Evolutionary conservation across 2,329 filamentous ascomycete species (phyloP), one percentile per base, ranked within the genome.

Genomic region (Neonectria punicea): DNA sequence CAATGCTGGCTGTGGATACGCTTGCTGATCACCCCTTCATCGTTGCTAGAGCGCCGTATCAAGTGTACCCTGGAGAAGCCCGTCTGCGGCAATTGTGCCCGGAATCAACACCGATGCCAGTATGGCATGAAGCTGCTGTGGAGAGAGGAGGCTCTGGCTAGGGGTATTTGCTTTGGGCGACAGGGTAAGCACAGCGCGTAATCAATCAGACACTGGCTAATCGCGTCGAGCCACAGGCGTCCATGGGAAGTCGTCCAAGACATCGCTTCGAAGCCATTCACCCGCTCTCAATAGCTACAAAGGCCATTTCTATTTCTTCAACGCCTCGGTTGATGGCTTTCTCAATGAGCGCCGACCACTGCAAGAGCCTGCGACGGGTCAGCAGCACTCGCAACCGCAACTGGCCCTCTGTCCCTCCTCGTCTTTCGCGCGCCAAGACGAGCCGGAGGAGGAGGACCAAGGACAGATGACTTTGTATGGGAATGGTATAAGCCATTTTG

Each of bases 101-200:
- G 60, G 5, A 43, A 30, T 25, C 32, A 53, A 25, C 60, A 62
- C 30, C 20, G 13, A n/a, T 62, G 60, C 53, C 44, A 58, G 46
- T 62, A 62, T 6, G 60, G 60, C 22, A 13, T 62, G 10, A 62
- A 62, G 60, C 36, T 62, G 9, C 5, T 58, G 60, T 62, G 60
- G 60, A 62, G 60, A 53, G 60, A 62, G 41, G 60, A 62, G 53
- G 60, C 60, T 36, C 46, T 63, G 25, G 60, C 60, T n/a, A 58
- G 54, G 47, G 46, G 60, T 8, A 63, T 63, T 14, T 63, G 60
- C 47, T 63, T 63, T 28, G 60, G 60, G 11, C 36, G 60, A 22
- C 60, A 63, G 46, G 60, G 60, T 63, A 39, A 55, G 53, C 18
- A 47, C 13, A 20, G 41, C 8, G 11, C 10, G 18, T 20, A 20